Percentiles rank a stretch among this genome's conserved stretches.
phyloP scores from a whole-genome alignment of 345 rosid genomes.

The Citrus mangshanensis region DNA sequence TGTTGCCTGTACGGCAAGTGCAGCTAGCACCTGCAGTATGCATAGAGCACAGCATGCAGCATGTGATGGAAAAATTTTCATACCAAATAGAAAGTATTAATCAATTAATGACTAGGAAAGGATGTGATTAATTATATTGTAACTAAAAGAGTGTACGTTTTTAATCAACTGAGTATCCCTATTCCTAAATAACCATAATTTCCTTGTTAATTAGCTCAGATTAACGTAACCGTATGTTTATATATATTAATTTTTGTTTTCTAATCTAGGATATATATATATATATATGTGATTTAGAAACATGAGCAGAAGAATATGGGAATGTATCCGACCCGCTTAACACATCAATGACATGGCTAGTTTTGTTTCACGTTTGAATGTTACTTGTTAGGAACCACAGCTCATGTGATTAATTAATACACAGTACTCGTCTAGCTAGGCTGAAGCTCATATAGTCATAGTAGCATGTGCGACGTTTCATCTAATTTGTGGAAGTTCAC shows the following conservation, averaged over 20 bases:
- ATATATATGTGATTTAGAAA: background rate
- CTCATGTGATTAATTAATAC: background rate
- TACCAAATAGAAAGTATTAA: background rate
- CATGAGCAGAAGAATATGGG: background rate
- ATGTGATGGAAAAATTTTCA: background rate
- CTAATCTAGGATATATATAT: background rate
- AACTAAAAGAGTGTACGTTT: background rate
- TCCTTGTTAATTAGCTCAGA: background rate
- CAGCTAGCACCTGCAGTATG: background rate
- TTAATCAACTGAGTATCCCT: background rate
- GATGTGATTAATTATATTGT: background rate
- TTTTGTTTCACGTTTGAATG: background rate
- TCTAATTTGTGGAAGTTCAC: background rate
- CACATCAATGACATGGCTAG: background rate
- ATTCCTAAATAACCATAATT: background rate
- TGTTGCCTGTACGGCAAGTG: background rate
- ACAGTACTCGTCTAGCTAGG: background rate
- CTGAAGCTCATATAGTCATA: background rate
- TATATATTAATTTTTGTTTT: too few relatives aligned
- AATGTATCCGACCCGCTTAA: background rate
- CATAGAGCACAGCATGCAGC: background rate
- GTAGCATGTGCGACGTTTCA: background rate
- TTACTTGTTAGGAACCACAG: background rate
- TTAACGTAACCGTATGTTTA: too few relatives aligned
- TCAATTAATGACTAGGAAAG: background rate